Base-by-base conservation (phyloP, 306 rosid species). In the Malus orientalis region DNA sequence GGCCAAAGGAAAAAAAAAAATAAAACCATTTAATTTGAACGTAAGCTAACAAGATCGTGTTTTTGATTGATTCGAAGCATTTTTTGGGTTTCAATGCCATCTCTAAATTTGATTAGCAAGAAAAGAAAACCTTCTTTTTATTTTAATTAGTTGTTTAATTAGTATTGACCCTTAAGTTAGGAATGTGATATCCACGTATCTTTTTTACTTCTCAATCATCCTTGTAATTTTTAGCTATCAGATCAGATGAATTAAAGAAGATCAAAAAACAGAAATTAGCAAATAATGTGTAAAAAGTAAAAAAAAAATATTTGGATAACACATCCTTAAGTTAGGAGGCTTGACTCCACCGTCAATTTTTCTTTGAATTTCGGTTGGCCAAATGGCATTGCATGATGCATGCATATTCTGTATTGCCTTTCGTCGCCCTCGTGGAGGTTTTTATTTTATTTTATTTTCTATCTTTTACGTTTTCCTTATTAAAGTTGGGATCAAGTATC, bases 81-180 rank as follows among this genome's bases (percentile, higher is more conserved):
- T 33, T 68, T 47, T 6, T 80, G 55, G 79, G 49, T 80, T 62
- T 75, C 84, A 74, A 80, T 74, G 80, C 72, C 62, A 25, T 47
- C 66, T 42, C 75, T 67, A 45, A 51, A 13, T 30, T 38, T 53
- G 33, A 19, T 66, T 36, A 40, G 73, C 22, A 29, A 60, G 49
- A 66, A 22, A 53, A 62, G 40, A 62, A 62, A 14, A 12, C 22
- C 11, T 32, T 27, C 1, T 20, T 33, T 74, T 74, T 20, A 27
- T 40, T 47, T 14, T 47, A 14, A 4, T 47, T 47, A 62, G 1
- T 47, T 51, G n/a, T 38, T 75, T 63, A 64, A 63, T 63, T 19
- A 45, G 70, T 22, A 10, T 32, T 32, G 36, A 30, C 47, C 78
- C 47, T 47, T 18, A 74, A 74, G 63, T 74, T 74, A 45, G 59